Percentiles rank a stretch among this genome's conserved stretches.
These are phyloP conservation scores for Heimioporus sp. DNA, from an alignment of 768 basidiomycete species.

Conservation along the genomic window DNA sequence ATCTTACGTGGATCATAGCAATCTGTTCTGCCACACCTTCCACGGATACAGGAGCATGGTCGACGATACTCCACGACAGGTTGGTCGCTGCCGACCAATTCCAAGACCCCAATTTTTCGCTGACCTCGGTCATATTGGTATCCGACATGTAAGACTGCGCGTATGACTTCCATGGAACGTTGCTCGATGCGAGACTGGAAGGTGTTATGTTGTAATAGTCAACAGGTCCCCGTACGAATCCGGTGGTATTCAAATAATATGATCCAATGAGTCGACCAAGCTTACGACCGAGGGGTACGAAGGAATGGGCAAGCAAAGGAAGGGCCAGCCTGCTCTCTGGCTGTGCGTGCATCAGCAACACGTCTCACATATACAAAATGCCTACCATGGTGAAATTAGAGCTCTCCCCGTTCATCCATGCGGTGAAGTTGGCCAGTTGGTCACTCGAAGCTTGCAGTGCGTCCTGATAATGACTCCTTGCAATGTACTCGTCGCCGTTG, in stretches of 20 bases:
- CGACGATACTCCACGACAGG: constrained; percentile 63
- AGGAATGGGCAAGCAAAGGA: constrained; percentile 45
- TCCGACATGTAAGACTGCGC: constrained; percentile 51
- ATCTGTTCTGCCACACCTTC: constrained; percentile 44
- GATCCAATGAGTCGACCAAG: constrained; percentile 49
- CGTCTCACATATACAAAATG: constrained; percentile 1
- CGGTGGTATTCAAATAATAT: constrained; percentile 76
- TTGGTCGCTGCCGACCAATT: constrained; percentile 68
- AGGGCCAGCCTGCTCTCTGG: constrained; percentile 44
- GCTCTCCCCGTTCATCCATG: constrained; percentile 68
- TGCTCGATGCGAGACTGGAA: constrained; percentile 35
- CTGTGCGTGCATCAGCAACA: constrained; percentile 32
- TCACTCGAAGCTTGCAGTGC: constrained; percentile 54
- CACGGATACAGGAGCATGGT: constrained; percentile 45
- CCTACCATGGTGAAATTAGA: constrained; percentile 67
- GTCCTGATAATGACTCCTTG: constrained; percentile 64
- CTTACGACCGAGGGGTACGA: constrained; percentile 43
- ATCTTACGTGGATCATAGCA: constrained; percentile 64
- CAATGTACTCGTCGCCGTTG: constrained; percentile 63
- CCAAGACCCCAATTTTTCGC: constrained; percentile 55
- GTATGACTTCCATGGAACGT: constrained; percentile 46
- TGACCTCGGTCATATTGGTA: constrained; percentile 49
- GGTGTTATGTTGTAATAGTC: constrained; percentile 64
- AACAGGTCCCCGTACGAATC: constrained; percentile 67
- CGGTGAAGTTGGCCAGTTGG: constrained; percentile 70